These are phyloP conservation scores for Heliophila coronopifolia DNA, from an alignment of 441 rosid species.

Conservation along the genomic window DNA sequence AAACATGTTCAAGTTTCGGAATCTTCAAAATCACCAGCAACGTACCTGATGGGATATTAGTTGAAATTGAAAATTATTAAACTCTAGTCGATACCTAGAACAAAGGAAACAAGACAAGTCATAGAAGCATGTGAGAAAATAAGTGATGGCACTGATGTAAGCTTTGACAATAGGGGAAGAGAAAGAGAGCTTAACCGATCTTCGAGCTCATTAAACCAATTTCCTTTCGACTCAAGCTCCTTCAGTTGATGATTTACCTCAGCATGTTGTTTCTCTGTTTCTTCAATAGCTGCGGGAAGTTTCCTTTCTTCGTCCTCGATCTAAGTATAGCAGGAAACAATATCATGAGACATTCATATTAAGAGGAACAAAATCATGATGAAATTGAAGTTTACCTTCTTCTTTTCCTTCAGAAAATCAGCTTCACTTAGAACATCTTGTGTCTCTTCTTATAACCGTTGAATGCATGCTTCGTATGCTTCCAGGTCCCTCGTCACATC, in stretches of 20 bases:
- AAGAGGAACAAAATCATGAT: background rate
- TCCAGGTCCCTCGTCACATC: constrained; percentile 83
- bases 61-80: constrained; percentile 93
- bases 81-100: constrained; percentile 96
- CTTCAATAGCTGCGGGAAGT: constrained; percentile 75
- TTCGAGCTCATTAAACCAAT: constrained; percentile 81
- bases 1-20: background rate
- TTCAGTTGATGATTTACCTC: constrained; percentile 62
- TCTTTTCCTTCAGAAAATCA: constrained; percentile 80
- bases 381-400: constrained; percentile 42
- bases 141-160: background rate
- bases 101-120: constrained; percentile 21
- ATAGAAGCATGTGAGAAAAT: constrained; percentile 3
- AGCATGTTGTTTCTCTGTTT: constrained; percentile 71
- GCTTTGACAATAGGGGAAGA: constrained; percentile 1
- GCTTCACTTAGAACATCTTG: constrained; percentile 76
- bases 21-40: constrained; percentile 16
- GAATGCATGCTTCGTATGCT: constrained; percentile 84
- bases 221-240: constrained; percentile 77
- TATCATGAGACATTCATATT: constrained; percentile 15
- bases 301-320: constrained; percentile 92
- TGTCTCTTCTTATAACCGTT: constrained; percentile 63
- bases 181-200: constrained; percentile 55
- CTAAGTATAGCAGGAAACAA: constrained; percentile 31
- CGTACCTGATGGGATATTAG: constrained; percentile 81